phyloP scores from a whole-genome alignment of 768 basidiomycete species.

The Panellus pusillus region DNA sequence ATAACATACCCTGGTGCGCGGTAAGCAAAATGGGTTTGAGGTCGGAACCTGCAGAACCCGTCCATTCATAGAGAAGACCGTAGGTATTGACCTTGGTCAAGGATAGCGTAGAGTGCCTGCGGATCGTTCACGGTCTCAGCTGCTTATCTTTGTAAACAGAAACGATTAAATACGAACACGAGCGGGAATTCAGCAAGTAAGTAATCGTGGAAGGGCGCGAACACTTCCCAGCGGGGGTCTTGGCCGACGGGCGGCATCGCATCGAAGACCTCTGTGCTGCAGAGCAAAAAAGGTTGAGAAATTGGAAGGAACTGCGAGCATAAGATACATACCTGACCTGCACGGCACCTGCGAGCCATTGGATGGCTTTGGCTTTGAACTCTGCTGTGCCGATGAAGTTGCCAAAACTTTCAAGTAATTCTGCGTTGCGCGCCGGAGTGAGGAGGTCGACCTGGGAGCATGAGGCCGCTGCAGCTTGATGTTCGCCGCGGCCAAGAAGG shows the following conservation, averaged over 20 bases:
- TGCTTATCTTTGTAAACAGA: too few relatives aligned
- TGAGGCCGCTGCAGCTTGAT: background rate
- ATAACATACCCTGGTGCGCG: conserved; percentile 59
- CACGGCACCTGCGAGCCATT: conserved; percentile 33
- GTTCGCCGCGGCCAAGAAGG: too few relatives aligned
- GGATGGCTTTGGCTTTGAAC: conserved; percentile 25
- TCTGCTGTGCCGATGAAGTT: conserved; percentile 18
- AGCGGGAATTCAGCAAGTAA: conserved; percentile 52
- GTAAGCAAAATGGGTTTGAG: conserved; percentile 71
- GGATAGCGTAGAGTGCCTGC: conserved; percentile 57
- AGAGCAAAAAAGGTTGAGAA: background rate
- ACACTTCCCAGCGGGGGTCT: conserved; percentile 49
- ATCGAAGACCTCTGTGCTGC: conserved; percentile 54
- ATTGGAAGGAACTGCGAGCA: background rate
- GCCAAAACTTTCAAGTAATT: conserved; percentile 5
- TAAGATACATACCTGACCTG: conserved; percentile 24
- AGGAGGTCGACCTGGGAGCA: conserved; percentile 15
- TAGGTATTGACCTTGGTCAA: conserved; percentile 77
- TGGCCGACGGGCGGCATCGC: conserved; percentile 45
- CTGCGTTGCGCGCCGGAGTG: conserved; percentile 2
- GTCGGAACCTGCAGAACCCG: conserved; percentile 50
- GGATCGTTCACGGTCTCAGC: background rate
- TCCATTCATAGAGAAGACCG: conserved; percentile 74
- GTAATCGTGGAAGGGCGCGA: conserved; percentile 41
- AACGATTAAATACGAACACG: conserved; percentile 41